Percentiles rank a stretch among this genome's conserved stretches.
Conservation (phyloP, 371 early-diverging fungal genomes). For the Saksenaea vasiformis region DNA sequence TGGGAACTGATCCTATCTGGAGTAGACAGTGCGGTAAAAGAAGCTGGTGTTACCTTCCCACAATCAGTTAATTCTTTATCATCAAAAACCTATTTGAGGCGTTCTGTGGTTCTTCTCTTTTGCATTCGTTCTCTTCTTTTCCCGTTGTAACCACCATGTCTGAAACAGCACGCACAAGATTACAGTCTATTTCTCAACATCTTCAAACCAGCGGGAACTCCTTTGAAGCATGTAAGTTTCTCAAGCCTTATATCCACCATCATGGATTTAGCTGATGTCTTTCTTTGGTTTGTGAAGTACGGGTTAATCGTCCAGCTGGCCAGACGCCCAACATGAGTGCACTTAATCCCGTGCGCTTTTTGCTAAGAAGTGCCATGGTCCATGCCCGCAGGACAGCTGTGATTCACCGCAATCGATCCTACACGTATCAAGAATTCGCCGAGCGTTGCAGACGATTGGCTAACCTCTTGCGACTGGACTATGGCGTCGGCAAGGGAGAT, state of each 20-base stretch:
- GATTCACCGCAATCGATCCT: constrained; percentile 37
- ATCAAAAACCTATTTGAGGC: background rate
- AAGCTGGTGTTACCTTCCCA: background rate
- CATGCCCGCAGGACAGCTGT: constrained; percentile 54
- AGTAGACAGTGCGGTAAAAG: background rate
- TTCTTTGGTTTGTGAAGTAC: constrained; percentile 28
- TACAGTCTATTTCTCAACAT: background rate
- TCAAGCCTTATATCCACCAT: background rate
- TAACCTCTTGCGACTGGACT: constrained; percentile 34
- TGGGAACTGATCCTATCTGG: too few relatives aligned
- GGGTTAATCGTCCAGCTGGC: constrained; percentile 23
- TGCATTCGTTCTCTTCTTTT: background rate
- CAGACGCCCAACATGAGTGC: constrained; percentile 25
- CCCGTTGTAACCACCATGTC: background rate
- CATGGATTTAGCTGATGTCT: too few relatives aligned
- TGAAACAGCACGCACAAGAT: background rate
- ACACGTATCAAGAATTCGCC: constrained; percentile 44
- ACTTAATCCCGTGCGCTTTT: constrained; percentile 54
- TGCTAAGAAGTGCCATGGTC: constrained; percentile 55
- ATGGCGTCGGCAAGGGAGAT: constrained; percentile 30
- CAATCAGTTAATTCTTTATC: background rate
- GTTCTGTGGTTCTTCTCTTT: background rate
- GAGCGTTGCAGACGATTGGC: constrained; percentile 48
- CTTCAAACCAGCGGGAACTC: background rate
- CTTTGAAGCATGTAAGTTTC: background rate